phyloP scores from a whole-genome alignment of 1,139 yeast species.

The Magnusiomyces sp. region DNA sequence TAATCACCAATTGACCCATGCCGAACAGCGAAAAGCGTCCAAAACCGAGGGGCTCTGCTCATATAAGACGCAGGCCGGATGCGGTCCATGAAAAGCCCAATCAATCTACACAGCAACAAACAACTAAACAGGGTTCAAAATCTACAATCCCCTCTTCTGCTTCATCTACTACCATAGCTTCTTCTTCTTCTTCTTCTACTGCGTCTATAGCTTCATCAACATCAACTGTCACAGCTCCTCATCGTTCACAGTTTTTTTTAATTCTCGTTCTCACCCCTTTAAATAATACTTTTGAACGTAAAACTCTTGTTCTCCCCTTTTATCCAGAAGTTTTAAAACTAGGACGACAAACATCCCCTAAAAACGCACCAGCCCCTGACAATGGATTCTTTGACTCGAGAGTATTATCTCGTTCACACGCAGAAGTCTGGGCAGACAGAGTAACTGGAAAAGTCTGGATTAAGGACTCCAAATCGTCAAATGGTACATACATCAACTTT shows the following conservation, averaged over 20 bases:
- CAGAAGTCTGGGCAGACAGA: slow-evolving; percentile 75
- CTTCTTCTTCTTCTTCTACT: slow-evolving; percentile 2
- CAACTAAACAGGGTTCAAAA: neutral
- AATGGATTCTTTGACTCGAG: slow-evolving; percentile 94
- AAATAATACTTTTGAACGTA: slow-evolving; percentile 75
- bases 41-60: too few species aligned
- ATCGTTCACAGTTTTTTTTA: slow-evolving; percentile 31
- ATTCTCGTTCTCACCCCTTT: slow-evolving; percentile 64
- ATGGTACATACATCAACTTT: slow-evolving; percentile 88
- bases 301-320: slow-evolving; percentile 69
- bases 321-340: slow-evolving; percentile 77
- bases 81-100: neutral
- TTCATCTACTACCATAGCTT: neutral
- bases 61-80: too few species aligned
- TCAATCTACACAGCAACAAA: slow-evolving; percentile 3
- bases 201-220: neutral
- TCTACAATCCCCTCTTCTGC: neutral
- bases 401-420: slow-evolving; percentile 88
- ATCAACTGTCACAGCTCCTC: slow-evolving; percentile 9
- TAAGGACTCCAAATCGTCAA: slow-evolving; percentile 81
- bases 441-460: slow-evolving; percentile 60
- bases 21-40: too few species aligned
- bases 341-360: slow-evolving; percentile 78
- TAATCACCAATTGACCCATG: neutral
- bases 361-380: slow-evolving; percentile 62